Evolutionary conservation across 495 filamentous ascomycete species (phyloP), one percentile per base, ranked within the genome.

Genomic region (Evansstolkia leycettana): DNA sequence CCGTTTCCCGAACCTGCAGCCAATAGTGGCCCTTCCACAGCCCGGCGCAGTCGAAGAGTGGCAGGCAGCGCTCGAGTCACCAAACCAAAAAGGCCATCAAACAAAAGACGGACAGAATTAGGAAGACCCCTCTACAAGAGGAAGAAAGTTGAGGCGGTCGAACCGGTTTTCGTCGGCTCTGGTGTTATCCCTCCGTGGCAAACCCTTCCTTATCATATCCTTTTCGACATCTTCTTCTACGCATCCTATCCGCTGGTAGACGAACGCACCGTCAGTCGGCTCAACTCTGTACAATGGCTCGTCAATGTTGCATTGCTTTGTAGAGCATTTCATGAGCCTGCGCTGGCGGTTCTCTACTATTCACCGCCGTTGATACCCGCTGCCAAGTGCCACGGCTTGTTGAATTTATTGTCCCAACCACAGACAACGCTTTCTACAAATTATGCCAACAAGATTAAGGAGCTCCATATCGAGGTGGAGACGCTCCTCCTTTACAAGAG

Each of bases 261-360:
- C 37, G 58, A 67, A 27, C 45, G 48, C 20, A 46, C 42, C 11
- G 51, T 49, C 4, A 46, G 36, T 13, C 50, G 55, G 25, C 53
- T 58, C 12, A 42, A 45, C 17, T 69, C 74, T 0, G 67, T 73
- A 2, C 49, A 52, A 36, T 85, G 74, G 73, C 70, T 93, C 9
- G 36, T 79, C 2, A 57, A 68, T 15, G 55, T 74, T 12, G 73
- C 80, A 8, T 51, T 69, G 7, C 48, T 76, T 10, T 88, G 83
- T 39, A 71, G 67, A 27, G 54, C 62, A 3, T 87, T 88, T 38
- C 55, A 70, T 5, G 80, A 88, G 43, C 80, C 86, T 4, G 81
- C 85, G 5, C 56, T 94, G 12, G 75, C 79, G 10, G 78, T 70
- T 9, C 64, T 90, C 3, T 90, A 88, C 51, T 58, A 73, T 23